These are phyloP conservation scores for Fusarium sp. DNA, from an alignment of 2,329 filamentous ascomycete genomes.

Conservation along the genomic window DNA sequence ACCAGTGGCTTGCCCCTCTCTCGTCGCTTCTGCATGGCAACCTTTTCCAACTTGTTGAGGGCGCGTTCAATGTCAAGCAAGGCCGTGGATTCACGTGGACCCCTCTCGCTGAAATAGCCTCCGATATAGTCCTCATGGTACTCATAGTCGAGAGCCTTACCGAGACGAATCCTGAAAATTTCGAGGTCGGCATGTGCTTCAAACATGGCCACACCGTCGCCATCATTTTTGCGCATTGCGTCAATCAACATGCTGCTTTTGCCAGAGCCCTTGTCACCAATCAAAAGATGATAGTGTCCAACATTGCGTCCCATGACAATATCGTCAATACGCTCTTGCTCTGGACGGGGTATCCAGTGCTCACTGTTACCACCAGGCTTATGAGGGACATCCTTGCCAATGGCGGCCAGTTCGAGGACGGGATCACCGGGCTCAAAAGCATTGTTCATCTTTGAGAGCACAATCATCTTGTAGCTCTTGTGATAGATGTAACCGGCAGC, in stretches of 20 bases:
- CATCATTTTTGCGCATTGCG: conserved; percentile 92
- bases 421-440: conserved; percentile 95
- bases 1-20: conserved; percentile 77
- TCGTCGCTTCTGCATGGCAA: conserved; percentile 79
- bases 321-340: conserved; percentile 84
- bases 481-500: conserved; percentile 83
- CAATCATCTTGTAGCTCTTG: conserved; percentile 87
- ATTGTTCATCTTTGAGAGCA: conserved; percentile 91
- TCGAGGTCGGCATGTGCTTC: conserved; percentile 96
- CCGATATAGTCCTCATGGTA: conserved; percentile 99
- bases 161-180: conserved; percentile 92
- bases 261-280: conserved; percentile 95
- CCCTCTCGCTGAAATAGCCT: conserved; percentile 92
- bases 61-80: conserved; percentile 95
- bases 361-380: conserved; percentile 54
- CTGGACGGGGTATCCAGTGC: conserved; percentile 82
- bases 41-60: conserved; percentile 97
- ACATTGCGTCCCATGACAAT: conserved; percentile 79
- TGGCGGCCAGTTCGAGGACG: conserved; percentile 82
- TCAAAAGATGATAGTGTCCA: conserved; percentile 90
- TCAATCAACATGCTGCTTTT: conserved; percentile 97
- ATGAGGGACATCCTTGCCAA: conserved; percentile 66
- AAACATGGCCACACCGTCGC: conserved; percentile 92
- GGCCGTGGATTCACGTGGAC: conserved; percentile 90
- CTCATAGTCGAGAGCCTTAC: conserved; percentile 95